Base-by-base conservation (phyloP, 768 basidiomycete species). In the Kwoniella sp. region DNA sequence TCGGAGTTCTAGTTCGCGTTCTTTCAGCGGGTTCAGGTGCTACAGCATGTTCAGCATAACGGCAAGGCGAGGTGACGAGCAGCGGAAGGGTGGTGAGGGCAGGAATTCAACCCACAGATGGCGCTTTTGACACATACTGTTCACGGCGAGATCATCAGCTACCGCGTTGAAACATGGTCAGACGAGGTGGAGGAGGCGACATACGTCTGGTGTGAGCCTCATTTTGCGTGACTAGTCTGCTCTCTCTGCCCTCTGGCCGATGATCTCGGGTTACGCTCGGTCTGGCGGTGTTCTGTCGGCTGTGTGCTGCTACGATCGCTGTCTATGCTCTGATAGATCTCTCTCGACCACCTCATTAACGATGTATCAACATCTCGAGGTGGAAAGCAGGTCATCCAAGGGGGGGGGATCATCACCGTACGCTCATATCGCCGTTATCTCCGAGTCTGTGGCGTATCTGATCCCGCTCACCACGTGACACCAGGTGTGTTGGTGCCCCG, bases 131-230 rank as follows among this genome's bases (percentile, higher is more conserved):
- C 7, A 67, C 65, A 41, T 60, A 63, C 68, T 67, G 40, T 27
- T 15, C 43, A 22, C 27, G 12, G 15, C 4, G 23, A 11, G 2
- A 3, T 23, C 28, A 33, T 62, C 37, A 60, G 36, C 15, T 25
- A 34, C 28, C 28, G 23, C 31, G 26, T 28, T 20, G 17, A 20
- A 2, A 33, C 28, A 28, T 27, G 50, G 17, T 9, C 19, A 10
- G 19, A 38, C 19, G 29, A 36, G 42, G 10, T 23, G 22, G 5
- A 31, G 28, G 22, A 37, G 31, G 15, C 23, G 15, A 53, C 68
- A 60, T 52, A 74, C 73, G 46, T 74, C 73, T 37, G 73, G 73
- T 44, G 73, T 74, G 22, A 74, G 50, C 55, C 73, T 62, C 70
- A 74, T 72, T 28, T 53, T 69, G 50, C 34, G 22, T 17, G 20